Conservation (phyloP, 75 land plant genomes). For the Selaginella tamariscina region DNA sequence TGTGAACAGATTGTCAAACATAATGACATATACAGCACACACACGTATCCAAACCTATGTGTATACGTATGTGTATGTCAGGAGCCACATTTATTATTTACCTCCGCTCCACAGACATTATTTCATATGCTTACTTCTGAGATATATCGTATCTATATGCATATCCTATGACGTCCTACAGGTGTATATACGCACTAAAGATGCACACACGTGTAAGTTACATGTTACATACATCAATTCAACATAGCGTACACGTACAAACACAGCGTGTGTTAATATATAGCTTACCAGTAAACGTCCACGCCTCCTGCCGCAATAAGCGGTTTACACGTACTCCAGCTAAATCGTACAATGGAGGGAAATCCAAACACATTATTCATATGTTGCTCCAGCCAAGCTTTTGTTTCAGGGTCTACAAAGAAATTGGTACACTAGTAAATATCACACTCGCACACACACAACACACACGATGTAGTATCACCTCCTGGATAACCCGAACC, state of each 20-base stretch:
- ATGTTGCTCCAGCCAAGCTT: conserved; percentile 74
- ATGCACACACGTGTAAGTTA: not conserved
- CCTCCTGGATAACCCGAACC: conserved; percentile 99
- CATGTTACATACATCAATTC: not conserved
- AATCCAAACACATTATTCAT: conserved; percentile 78
- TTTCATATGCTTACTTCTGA: no score
- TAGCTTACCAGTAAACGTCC: conserved; percentile 63
- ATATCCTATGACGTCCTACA: not conserved
- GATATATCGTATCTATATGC: not conserved
- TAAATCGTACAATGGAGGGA: conserved; percentile 82
- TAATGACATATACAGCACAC: not conserved
- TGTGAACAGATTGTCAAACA: not conserved
- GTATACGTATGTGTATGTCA: no score
- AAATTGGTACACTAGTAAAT: no score
- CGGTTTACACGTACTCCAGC: conserved; percentile 90
- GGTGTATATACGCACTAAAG: not conserved
- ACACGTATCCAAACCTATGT: not conserved
- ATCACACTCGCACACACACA: no score
- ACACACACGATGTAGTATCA: no score
- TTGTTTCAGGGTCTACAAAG: conserved; percentile 73
- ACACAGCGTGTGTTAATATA: not conserved
- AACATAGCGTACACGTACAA: not conserved
- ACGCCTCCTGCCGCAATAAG: conserved; percentile 38
- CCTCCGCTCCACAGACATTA: no score
- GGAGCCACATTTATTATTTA: no score